Evolutionary conservation across 495 filamentous ascomycete genomes (phyloP).

Genomic region (Jackrogersella minutella): DNA sequence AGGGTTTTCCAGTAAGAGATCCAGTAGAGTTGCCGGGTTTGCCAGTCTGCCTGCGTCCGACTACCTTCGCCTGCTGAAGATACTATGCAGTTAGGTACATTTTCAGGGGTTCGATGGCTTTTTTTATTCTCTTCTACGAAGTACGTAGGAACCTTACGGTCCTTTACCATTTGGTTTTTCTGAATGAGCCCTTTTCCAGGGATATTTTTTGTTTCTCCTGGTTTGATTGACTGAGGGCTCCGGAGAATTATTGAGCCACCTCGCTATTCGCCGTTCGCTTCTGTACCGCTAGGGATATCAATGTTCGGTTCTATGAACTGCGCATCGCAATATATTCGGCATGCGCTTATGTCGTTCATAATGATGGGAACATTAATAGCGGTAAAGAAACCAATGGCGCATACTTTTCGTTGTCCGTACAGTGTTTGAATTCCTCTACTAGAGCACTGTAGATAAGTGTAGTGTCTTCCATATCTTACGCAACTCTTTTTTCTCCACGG

Average conservation of each 20-base stretch:
- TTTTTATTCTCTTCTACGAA: constrained; percentile 12
- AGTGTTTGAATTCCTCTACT: background rate
- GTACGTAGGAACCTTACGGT: background rate
- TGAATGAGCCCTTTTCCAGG: constrained; percentile 21
- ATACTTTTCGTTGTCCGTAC: constrained; percentile 9
- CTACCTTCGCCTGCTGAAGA: constrained; percentile 15
- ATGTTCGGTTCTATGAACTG: constrained; percentile 18
- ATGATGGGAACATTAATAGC: constrained; percentile 17
- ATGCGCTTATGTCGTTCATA: constrained; percentile 29
- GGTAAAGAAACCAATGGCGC: background rate
- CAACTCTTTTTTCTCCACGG: constrained; percentile 11
- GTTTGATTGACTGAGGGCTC: constrained; percentile 19
- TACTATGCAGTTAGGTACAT: constrained; percentile 1
- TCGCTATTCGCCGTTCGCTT: constrained; percentile 21
- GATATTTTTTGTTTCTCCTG: constrained; percentile 7
- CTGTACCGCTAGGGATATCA: constrained; percentile 19
- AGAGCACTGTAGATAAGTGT: no score
- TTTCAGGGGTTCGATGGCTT: constrained; percentile 9
- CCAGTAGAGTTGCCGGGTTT: background rate
- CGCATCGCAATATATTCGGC: constrained; percentile 36
- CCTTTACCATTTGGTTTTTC: no score
- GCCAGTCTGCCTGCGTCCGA: constrained; percentile 6
- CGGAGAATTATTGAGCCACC: constrained; percentile 37
- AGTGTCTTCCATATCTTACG: no score
- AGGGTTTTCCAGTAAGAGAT: constrained; percentile 16